Conservation (phyloP, 2,329 filamentous ascomycete species). For the Hypoxylon sp. region DNA sequence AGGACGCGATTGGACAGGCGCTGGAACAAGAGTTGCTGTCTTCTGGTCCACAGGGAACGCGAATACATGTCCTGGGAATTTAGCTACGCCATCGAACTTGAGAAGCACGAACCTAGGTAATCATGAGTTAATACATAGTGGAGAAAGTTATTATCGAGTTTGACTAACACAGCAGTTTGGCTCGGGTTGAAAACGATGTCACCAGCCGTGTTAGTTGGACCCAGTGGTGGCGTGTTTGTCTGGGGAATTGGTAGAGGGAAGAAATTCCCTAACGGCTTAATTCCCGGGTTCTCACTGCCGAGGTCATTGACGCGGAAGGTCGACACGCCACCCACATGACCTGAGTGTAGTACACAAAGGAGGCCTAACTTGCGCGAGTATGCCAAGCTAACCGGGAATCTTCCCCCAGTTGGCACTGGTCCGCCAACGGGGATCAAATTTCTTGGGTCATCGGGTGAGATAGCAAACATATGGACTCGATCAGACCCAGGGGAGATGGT, state of each 20-base stretch:
- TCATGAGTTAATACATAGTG: background rate
- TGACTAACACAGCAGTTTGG: conserved; percentile 47
- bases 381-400: conserved; percentile 50
- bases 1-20: conserved; percentile 6
- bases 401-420: conserved; percentile 47
- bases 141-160: background rate
- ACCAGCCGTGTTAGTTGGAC: conserved; percentile 59
- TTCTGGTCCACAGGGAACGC: conserved; percentile 6
- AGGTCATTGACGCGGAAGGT: conserved; percentile 44
- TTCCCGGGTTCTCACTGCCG: conserved; percentile 18
- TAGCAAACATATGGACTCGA: conserved; percentile 48
- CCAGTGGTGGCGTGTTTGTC: conserved; percentile 57
- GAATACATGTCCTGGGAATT: conserved; percentile 2
- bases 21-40: background rate
- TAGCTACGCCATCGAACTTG: conserved; percentile 3
- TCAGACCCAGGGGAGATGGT: conserved; percentile 55
- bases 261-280: conserved; percentile 37
- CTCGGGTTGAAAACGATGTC: conserved; percentile 61
- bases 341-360: conserved; percentile 49
- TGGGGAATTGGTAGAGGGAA: conserved; percentile 57
- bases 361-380: conserved; percentile 46
- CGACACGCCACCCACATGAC: conserved; percentile 41
- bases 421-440: conserved; percentile 44
- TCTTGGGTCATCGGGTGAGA: conserved; percentile 45
- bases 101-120: conserved; percentile 1